Percentiles rank a stretch among this genome's conserved stretches.
Evolutionary conservation across 768 basidiomycete genomes (phyloP).

Genomic region (Suillus ampliporus): DNA sequence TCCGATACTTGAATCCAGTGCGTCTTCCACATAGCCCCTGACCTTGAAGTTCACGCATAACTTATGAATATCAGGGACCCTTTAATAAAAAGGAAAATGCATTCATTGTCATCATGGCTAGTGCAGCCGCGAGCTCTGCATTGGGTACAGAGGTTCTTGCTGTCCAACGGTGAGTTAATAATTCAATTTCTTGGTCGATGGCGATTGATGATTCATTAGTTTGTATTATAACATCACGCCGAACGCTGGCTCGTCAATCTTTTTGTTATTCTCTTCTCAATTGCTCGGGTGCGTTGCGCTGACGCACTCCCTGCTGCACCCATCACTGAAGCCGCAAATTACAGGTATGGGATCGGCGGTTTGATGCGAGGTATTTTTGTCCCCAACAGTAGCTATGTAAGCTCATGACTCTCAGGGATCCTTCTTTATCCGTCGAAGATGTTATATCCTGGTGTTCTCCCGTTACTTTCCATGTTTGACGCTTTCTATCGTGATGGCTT

Average conservation of each 20-base stretch:
- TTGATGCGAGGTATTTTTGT: constrained; percentile 49
- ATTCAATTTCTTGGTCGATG: too few relatives aligned
- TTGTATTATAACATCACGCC: constrained; percentile 59
- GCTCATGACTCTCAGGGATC: constrained; percentile 17
- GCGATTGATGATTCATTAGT: not conserved
- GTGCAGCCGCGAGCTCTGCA: constrained; percentile 58
- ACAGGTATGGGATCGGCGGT: constrained; percentile 56
- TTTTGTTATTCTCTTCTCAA: constrained; percentile 44
- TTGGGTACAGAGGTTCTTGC: constrained; percentile 60
- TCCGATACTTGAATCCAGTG: constrained; percentile 58
- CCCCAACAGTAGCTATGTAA: not conserved
- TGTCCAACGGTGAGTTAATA: constrained; percentile 44
- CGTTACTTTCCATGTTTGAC: constrained; percentile 33
- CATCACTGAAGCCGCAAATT: not conserved
- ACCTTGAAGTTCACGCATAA: not conserved
- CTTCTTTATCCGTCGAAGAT: constrained; percentile 52
- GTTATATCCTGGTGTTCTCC: constrained; percentile 44
- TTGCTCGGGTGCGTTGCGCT: constrained; percentile 36
- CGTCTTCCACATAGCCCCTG: not conserved
- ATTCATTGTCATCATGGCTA: constrained; percentile 62
- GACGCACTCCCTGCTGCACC: not conserved
- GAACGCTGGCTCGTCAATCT: constrained; percentile 49
- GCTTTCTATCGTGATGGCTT: constrained; percentile 48
- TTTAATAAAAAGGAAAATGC: constrained; percentile 68
- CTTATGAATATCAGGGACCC: constrained; percentile 45